phyloP scores from a whole-genome alignment of 305 asterid species.

The Caryopteris hybrid region DNA sequence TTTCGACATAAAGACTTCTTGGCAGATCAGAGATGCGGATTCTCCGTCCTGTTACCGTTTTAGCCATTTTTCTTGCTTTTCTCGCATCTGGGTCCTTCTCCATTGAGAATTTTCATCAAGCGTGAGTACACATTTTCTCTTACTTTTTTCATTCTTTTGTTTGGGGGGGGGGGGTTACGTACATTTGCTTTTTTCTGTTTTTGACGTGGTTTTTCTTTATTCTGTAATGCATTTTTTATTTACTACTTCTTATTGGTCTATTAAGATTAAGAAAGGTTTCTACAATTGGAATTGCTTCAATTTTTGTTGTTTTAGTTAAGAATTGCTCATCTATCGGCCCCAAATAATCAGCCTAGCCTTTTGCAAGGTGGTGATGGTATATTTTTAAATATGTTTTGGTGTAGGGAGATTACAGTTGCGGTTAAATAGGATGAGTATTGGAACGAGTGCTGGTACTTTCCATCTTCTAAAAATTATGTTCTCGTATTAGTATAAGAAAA shows the following conservation, averaged over 20 bases:
- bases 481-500: neutral
- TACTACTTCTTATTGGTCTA: neutral
- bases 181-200: conserved; percentile 16
- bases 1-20: conserved; percentile 19
- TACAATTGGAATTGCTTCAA: neutral
- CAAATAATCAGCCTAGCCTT: neutral
- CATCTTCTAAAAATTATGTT: neutral
- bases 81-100: conserved; percentile 45
- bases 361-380: neutral
- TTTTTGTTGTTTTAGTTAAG: neutral
- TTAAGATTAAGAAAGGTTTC: neutral
- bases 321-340: neutral
- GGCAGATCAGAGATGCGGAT: conserved; percentile 67
- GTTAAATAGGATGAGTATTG: neutral
- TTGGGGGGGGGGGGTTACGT: too few species aligned
- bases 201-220: conserved; percentile 15
- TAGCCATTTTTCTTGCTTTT: conserved; percentile 34
- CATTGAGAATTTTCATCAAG: conserved; percentile 64
- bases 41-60: conserved; percentile 33
- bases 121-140: conserved; percentile 51
- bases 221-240: conserved; percentile 16
- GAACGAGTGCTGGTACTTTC: neutral
- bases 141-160: too few species aligned
- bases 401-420: neutral
- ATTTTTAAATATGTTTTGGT: neutral